A percentile compares a stretch with the other conserved stretches of the same genome.
Evolutionary conservation across 2,329 filamentous ascomycete species (phyloP).

Genomic region (Pyrenophora seminiperda): DNA sequence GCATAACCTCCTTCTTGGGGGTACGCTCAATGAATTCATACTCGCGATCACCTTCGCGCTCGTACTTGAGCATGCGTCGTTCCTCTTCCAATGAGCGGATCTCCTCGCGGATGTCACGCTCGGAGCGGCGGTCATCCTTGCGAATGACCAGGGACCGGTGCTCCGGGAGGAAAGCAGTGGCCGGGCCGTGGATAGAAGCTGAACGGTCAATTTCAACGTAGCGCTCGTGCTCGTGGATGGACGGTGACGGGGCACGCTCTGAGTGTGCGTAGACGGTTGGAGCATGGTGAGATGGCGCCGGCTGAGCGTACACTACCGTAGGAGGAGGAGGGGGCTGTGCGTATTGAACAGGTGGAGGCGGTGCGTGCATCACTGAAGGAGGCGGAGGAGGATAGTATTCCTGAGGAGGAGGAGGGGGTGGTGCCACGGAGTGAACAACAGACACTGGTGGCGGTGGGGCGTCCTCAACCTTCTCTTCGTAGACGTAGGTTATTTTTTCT

Average conservation of each 20-base stretch:
- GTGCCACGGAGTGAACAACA: conserved; percentile 19
- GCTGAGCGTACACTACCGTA: conserved; percentile 7
- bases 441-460: conserved; percentile 23
- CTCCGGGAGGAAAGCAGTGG: conserved; percentile 58
- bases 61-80: conserved; percentile 61
- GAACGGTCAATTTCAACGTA: conserved; percentile 54
- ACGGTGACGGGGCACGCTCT: conserved; percentile 41
- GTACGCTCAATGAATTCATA: conserved; percentile 67
- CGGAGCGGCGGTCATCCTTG: conserved; percentile 44
- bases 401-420: conserved; percentile 31
- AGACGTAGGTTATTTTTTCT: conserved; percentile 47
- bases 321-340: conserved; percentile 34
- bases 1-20: conserved; percentile 60
- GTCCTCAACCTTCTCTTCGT: conserved; percentile 35
- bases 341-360: conserved; percentile 27
- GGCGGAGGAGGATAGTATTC: conserved; percentile 23
- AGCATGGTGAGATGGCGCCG: conserved; percentile 28
- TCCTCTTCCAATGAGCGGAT: conserved; percentile 74
- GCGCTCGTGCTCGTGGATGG: conserved; percentile 41
- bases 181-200: conserved; percentile 53
- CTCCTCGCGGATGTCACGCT: conserved; percentile 72
- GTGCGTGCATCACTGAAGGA: conserved; percentile 21
- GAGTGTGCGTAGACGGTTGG: conserved; percentile 40
- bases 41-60: conserved; percentile 60
- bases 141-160: conserved; percentile 23